A percentile compares a stretch with the other conserved stretches of the same genome.
Evolutionary conservation across 176 grass and related monocot genomes (phyloP).

Genomic region (Avena sativa): DNA sequence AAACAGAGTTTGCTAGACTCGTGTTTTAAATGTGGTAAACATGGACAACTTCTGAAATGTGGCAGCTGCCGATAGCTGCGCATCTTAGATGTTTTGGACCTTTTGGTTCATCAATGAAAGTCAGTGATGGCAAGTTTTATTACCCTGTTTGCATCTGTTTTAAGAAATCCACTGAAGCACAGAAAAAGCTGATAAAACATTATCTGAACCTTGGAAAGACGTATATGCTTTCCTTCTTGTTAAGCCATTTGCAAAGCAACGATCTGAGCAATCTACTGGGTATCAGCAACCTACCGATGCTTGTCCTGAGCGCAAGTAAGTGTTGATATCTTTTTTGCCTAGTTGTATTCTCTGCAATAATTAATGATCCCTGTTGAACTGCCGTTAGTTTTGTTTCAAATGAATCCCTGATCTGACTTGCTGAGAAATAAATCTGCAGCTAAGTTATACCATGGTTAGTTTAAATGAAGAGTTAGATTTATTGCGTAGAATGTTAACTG

Average conservation of each 20-base stretch:
- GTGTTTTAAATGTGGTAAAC: constrained; percentile 54
- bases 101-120: not conserved
- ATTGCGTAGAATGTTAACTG: not conserved
- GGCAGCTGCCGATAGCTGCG: constrained; percentile 38
- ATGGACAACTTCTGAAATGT: constrained; percentile 52
- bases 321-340: too few relatives aligned
- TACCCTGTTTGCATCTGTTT: constrained; percentile 51
- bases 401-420: not conserved
- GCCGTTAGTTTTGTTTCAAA: not conserved
- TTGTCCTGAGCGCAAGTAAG: too few relatives aligned
- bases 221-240: constrained; percentile 27
- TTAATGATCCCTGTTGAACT: not conserved
- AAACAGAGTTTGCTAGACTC: constrained; percentile 34
- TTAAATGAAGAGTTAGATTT: not conserved
- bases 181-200: constrained; percentile 45
- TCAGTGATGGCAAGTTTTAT: constrained; percentile 40
- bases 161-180: constrained; percentile 22
- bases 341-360: not conserved
- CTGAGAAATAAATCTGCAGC: not conserved
- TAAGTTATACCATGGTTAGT: not conserved
- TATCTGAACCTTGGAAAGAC: constrained; percentile 26
- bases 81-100: constrained; percentile 44
- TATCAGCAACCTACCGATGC: constrained; percentile 8
- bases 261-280: constrained; percentile 7
- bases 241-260: not conserved